These are phyloP conservation scores for Cordyceps javanica DNA, from an alignment of 2,329 filamentous ascomycete genomes.

Conservation along the genomic window DNA sequence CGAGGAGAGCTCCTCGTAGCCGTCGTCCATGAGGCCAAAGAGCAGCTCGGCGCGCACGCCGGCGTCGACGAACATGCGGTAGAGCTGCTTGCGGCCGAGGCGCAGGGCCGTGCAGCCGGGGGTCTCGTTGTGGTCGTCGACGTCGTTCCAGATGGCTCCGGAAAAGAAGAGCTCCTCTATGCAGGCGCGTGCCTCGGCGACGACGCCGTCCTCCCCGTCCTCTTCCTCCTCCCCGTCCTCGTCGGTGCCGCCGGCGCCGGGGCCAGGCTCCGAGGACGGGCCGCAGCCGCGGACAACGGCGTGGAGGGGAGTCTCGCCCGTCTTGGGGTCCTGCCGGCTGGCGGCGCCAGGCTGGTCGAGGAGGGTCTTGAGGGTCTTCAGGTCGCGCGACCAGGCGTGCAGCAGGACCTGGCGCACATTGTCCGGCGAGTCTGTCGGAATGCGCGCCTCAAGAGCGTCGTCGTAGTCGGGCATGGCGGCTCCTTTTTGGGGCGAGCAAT, in stretches of 20 bases:
- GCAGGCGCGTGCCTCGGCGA: slow-evolving; percentile 60
- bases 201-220: slow-evolving; percentile 33
- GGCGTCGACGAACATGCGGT: slow-evolving; percentile 79
- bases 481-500: background rate
- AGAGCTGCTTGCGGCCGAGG: slow-evolving; percentile 64
- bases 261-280: slow-evolving; percentile 22
- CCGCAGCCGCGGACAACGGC: slow-evolving; percentile 77
- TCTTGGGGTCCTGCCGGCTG: slow-evolving; percentile 77
- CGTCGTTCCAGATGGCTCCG: slow-evolving; percentile 96
- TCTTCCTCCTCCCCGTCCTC: slow-evolving; percentile 27
- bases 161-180: slow-evolving; percentile 73
- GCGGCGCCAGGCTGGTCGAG: slow-evolving; percentile 57
- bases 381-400: slow-evolving; percentile 55
- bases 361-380: slow-evolving; percentile 60
- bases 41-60: slow-evolving; percentile 87
- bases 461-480: slow-evolving; percentile 28
- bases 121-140: slow-evolving; percentile 81
- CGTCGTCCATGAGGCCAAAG: slow-evolving; percentile 72
- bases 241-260: slow-evolving; percentile 10
- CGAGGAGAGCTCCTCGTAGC: slow-evolving; percentile 67
- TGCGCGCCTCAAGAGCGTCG: slow-evolving; percentile 48
- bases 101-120: slow-evolving; percentile 78
- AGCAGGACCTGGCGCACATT: slow-evolving; percentile 45
- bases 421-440: slow-evolving; percentile 46
- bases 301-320: slow-evolving; percentile 82